A percentile compares a stretch with the other conserved stretches of the same genome.
Evolutionary conservation across 2,329 filamentous ascomycete genomes (phyloP).

Genomic region (Botrytis paeoniae): DNA sequence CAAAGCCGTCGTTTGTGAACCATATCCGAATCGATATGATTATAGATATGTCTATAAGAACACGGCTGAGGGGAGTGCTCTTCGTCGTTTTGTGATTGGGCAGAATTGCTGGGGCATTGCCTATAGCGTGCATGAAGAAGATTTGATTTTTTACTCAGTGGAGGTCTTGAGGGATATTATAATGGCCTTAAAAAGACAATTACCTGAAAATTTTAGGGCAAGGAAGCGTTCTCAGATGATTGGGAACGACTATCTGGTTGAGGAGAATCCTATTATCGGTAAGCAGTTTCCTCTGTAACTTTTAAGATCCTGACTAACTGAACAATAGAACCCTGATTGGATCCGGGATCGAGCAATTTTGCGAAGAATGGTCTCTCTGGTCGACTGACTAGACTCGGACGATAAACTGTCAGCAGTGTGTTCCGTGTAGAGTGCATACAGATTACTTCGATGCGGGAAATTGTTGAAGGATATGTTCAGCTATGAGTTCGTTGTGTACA

Average conservation of each 20-base stretch:
- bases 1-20: not conserved
- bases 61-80: not conserved
- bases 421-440: not conserved
- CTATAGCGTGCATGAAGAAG: fast-evolving
- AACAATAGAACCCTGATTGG: not conserved
- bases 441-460: too few relatives aligned
- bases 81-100: not conserved
- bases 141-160: not conserved
- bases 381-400: not conserved
- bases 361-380: not conserved
- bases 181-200: not conserved
- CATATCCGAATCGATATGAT: not conserved
- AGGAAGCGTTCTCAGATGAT: not conserved
- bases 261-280: not conserved
- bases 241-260: not conserved
- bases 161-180: not conserved
- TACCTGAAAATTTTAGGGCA: not conserved
- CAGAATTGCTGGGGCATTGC: not conserved
- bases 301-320: not conserved
- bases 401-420: not conserved
- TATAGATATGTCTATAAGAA: not conserved
- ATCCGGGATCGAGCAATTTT: not conserved
- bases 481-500: too few relatives aligned
- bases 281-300: not conserved
- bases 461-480: not conserved